Percentiles rank a stretch among this genome's conserved stretches.
These are phyloP conservation scores for Xylaria sp. DNA, from an alignment of 2,329 filamentous ascomycete genomes.

Conservation along the genomic window DNA sequence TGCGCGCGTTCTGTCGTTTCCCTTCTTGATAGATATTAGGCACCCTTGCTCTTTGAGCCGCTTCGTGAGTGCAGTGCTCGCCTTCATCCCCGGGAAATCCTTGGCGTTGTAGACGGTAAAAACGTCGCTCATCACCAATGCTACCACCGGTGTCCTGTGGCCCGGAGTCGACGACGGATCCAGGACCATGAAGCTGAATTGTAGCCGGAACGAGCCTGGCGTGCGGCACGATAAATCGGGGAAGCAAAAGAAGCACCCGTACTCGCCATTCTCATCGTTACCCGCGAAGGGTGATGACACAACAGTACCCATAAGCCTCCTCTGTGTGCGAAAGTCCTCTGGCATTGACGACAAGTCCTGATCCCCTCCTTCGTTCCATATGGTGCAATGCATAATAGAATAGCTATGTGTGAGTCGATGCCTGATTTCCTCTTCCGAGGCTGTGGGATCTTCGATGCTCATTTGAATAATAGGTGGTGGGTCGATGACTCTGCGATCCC, in stretches of 20 bases:
- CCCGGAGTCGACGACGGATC: conserved; percentile 69
- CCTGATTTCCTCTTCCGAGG: conserved; percentile 64
- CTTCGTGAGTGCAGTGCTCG: conserved; percentile 78
- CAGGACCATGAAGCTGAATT: conserved; percentile 78
- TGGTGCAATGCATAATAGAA: conserved; percentile 79
- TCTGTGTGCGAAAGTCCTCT: conserved; percentile 75
- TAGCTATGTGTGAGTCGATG: conserved; percentile 67
- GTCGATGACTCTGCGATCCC: conserved; percentile 83
- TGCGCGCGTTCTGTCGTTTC: conserved; percentile 70
- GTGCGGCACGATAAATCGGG: conserved; percentile 83
- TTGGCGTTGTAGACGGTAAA: conserved; percentile 86
- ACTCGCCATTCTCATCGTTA: conserved; percentile 74
- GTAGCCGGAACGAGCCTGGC: conserved; percentile 77
- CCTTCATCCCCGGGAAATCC: conserved; percentile 85
- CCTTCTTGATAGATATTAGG: conserved; percentile 87
- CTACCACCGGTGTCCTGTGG: conserved; percentile 60
- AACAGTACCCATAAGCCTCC: conserved; percentile 81
- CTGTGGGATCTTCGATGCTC: conserved; percentile 66
- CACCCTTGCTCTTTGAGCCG: conserved; percentile 81
- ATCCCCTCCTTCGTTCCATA: conserved; percentile 75
- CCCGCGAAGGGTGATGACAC: conserved; percentile 82
- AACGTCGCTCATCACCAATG: conserved; percentile 69
- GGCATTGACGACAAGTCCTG: conserved; percentile 77
- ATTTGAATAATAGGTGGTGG: conserved; percentile 85
- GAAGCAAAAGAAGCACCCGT: conserved; percentile 88